A percentile compares a stretch with the other conserved stretches of the same genome.
Evolutionary conservation across 495 filamentous ascomycete species (phyloP).

Genomic region (Aspergillus olivimuriae): DNA sequence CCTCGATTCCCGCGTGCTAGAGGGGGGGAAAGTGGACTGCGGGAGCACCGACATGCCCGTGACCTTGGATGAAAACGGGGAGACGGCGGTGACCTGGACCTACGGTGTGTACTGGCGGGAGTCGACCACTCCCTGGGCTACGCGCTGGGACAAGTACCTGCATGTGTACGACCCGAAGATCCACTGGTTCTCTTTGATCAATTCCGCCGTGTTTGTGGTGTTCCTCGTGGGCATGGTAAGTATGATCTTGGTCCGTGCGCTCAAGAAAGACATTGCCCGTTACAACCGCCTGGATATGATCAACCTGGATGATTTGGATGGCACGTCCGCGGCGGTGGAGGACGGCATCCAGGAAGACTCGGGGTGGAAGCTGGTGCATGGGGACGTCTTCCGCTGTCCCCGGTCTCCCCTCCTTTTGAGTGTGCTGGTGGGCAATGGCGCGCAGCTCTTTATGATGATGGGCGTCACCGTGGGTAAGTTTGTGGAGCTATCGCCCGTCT

Average conservation of each 20-base stretch:
- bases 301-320: conserved; percentile 75
- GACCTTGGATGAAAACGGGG: conserved; percentile 55
- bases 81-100: conserved; percentile 74
- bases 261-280: conserved; percentile 89
- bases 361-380: conserved; percentile 97
- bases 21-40: conserved; percentile 56
- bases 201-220: conserved; percentile 86
- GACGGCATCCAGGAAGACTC: conserved; percentile 97
- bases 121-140: conserved; percentile 83
- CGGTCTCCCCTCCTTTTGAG: conserved; percentile 75
- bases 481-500: too few species aligned
- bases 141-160: conserved; percentile 95
- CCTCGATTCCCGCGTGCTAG: conserved; percentile 47
- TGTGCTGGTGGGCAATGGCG: conserved; percentile 85
- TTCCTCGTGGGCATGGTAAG: conserved; percentile 87
- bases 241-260: conserved; percentile 77
- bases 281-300: conserved; percentile 90
- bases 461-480: conserved; percentile 71
- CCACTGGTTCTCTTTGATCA: conserved; percentile 96
- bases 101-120: conserved; percentile 84
- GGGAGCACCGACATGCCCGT: conserved; percentile 46
- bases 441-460: conserved; percentile 96
- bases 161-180: conserved; percentile 95
- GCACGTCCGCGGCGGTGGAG: conserved; percentile 65
- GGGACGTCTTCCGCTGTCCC: conserved; percentile 91